A percentile compares a stretch with the other conserved stretches of the same genome.
These are phyloP conservation scores for Colletotrichum incanum DNA, from an alignment of 2,329 filamentous ascomycete genomes.

Conservation along the genomic window DNA sequence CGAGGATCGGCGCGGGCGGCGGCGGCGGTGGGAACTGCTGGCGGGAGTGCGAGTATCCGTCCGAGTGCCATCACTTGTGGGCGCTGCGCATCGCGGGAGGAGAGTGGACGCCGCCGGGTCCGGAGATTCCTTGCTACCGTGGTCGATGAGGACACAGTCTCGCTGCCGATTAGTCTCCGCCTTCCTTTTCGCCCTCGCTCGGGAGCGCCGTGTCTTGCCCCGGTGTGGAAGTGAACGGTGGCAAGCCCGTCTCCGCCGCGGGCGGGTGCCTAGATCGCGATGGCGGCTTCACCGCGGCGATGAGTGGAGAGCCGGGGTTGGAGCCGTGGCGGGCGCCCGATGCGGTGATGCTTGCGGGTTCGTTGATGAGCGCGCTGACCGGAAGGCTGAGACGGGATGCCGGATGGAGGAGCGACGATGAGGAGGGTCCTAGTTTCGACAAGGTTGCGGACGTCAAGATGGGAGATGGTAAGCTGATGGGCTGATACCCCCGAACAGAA, in stretches of 20 bases:
- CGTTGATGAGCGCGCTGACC: background rate
- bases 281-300: background rate
- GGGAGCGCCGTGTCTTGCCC: background rate
- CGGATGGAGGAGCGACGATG: background rate
- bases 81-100: background rate
- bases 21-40: conserved; percentile 3
- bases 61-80: conserved; percentile 3
- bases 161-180: background rate
- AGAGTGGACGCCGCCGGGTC: background rate
- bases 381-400: background rate
- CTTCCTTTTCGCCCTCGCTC: background rate
- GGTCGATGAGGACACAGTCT: background rate
- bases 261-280: background rate
- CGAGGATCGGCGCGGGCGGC: background rate
- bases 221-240: no score
- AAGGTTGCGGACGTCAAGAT: background rate
- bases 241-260: background rate
- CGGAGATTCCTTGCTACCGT: background rate
- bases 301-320: background rate
- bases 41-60: conserved; percentile 29
- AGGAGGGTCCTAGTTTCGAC: background rate
- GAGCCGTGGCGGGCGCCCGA: background rate
- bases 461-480: background rate
- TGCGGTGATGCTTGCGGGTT: background rate
- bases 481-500: background rate